Conservation (phyloP, 306 rosid genomes). For the Acmispon strigosus region DNA sequence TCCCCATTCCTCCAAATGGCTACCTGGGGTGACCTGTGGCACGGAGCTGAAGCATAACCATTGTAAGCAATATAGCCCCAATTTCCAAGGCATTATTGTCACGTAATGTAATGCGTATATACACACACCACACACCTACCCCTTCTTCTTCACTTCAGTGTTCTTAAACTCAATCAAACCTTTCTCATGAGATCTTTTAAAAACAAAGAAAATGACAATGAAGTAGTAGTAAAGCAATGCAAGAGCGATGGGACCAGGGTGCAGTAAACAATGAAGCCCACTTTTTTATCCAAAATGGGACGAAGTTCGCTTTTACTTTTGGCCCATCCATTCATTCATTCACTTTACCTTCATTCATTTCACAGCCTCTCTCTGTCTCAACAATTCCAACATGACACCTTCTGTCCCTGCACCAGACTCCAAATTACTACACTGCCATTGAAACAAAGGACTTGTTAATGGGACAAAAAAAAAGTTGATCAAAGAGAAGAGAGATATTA, state of each 20-base stretch:
- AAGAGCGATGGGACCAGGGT: slow-evolving; percentile 17
- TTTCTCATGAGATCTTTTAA: neutral
- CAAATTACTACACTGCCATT: slow-evolving; percentile 31
- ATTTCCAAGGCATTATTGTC: slow-evolving; percentile 49
- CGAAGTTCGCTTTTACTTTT: slow-evolving; percentile 16
- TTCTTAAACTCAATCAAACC: slow-evolving; percentile 28
- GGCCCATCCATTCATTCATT: slow-evolving; percentile 28
- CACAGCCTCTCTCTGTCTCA: slow-evolving; percentile 38
- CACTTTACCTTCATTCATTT: slow-evolving; percentile 11
- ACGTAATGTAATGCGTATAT: neutral
- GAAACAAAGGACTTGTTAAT: neutral
- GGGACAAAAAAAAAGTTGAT: slow-evolving; percentile 8
- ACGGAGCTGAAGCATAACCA: slow-evolving; percentile 25
- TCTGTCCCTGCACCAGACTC: neutral
- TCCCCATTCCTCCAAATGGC: slow-evolving; percentile 32
- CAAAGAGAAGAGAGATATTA: no score
- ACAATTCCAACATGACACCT: slow-evolving; percentile 46
- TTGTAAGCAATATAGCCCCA: slow-evolving; percentile 38
- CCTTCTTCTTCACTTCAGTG: slow-evolving; percentile 18
- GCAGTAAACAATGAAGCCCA: slow-evolving; percentile 9
- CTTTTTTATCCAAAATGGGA: slow-evolving; percentile 5
- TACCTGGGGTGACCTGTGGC: slow-evolving; percentile 24
- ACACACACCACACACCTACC: neutral
- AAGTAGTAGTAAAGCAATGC: neutral
- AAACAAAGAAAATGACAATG: neutral